Conservation (phyloP, 108 stramenopile genomes). For the Epithemia pelagica region DNA sequence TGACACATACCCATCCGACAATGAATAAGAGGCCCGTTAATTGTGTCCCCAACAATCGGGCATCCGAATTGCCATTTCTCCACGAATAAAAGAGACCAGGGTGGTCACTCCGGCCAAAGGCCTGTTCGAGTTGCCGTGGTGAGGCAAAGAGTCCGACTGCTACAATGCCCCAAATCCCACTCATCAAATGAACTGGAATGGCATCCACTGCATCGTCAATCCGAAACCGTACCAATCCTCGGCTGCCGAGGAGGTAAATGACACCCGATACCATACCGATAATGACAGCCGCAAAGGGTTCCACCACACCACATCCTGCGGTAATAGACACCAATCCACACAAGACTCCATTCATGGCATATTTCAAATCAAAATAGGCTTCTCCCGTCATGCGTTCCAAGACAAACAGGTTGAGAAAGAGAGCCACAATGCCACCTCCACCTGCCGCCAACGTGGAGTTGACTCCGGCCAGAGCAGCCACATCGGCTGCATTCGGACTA, state of each 20-base stretch:
- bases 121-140: conserved; percentile 21
- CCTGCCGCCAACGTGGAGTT: conserved; percentile 80
- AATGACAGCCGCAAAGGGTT: conserved; percentile 81
- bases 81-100: conserved; percentile 62
- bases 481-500: conserved; percentile 19
- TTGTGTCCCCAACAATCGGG: conserved; percentile 54
- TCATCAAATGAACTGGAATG: conserved; percentile 86
- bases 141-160: conserved; percentile 80
- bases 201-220: conserved; percentile 92
- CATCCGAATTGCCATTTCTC: conserved; percentile 31
- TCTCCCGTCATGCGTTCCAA: conserved; percentile 45
- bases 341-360: conserved; percentile 56
- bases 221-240: conserved; percentile 57
- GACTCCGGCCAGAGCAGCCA: conserved; percentile 68
- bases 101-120: conserved; percentile 45
- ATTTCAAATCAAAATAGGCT: conserved; percentile 42
- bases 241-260: conserved; percentile 59
- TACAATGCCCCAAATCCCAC: conserved; percentile 83
- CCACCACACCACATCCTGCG: conserved; percentile 72
- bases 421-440: conserved; percentile 37
- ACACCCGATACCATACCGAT: conserved; percentile 78
- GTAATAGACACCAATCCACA: conserved; percentile 84
- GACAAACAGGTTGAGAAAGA: conserved; percentile 38
- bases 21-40: conserved; percentile 67
- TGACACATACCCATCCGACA: conserved; percentile 65